Percentiles rank a stretch among this genome's conserved stretches.
Conservation (phyloP, 441 rosid genomes). For the Gossypium schwendimanii region DNA sequence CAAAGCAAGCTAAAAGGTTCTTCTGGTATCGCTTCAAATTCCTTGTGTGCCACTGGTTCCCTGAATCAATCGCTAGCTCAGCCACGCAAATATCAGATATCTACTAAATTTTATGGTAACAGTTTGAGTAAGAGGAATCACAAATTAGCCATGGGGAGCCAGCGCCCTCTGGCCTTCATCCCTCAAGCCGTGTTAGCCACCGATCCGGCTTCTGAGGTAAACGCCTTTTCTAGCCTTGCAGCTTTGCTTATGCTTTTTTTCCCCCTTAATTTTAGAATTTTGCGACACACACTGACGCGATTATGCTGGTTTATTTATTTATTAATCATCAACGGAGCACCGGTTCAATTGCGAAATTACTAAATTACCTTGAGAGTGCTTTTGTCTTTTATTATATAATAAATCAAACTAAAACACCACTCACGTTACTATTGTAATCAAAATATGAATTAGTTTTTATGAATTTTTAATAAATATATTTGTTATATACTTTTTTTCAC, state of each 20-base stretch:
- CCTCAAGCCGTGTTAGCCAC: slow-evolving; percentile 65
- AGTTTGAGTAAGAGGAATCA: slow-evolving; percentile 32
- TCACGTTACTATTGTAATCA: no score
- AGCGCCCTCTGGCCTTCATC: slow-evolving; percentile 25
- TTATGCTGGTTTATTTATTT: not conserved
- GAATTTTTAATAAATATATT: no score
- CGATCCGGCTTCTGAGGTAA: slow-evolving; percentile 73
- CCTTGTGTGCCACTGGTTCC: slow-evolving; percentile 36
- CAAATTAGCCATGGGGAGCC: slow-evolving; percentile 25
- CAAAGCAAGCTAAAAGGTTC: slow-evolving; percentile 44
- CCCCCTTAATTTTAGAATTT: slow-evolving; percentile 4
- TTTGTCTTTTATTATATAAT: no score
- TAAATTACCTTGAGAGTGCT: no score
- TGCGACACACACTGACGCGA: not conserved
- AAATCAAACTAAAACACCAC: no score
- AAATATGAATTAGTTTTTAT: no score
- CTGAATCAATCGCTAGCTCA: slow-evolving; percentile 29
- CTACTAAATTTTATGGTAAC: slow-evolving; percentile 41
- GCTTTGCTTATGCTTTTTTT: not conserved
- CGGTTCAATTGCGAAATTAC: not conserved
- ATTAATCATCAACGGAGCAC: not conserved
- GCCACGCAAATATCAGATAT: slow-evolving; percentile 26
- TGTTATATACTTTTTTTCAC: not conserved
- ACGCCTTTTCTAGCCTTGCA: not conserved
- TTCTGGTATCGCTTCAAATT: slow-evolving; percentile 41